Evolutionary conservation across 345 rosid species (phyloP).

Genomic region (Salix udensis): DNA sequence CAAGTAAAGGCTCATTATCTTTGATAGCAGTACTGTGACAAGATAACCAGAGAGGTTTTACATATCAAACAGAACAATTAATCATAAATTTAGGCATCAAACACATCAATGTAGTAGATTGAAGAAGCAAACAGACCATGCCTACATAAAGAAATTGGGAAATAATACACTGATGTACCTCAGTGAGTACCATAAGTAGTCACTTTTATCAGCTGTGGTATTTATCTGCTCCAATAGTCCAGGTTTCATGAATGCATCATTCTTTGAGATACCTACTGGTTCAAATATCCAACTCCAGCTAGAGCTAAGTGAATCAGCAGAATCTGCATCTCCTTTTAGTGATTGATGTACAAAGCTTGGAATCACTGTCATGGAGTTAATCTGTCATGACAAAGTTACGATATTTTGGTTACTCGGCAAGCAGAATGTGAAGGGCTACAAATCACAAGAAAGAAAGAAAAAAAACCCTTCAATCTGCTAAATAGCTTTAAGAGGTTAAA

Average conservation of each 20-base stretch:
- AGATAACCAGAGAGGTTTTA: not conserved
- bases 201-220: constrained; percentile 81
- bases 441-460: not conserved
- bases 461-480: not conserved
- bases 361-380: constrained; percentile 57
- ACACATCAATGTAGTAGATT: not conserved
- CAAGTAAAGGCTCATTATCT: constrained; percentile 53
- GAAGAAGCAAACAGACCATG: not conserved
- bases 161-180: constrained; percentile 40
- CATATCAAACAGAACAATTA: not conserved
- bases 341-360: constrained; percentile 49
- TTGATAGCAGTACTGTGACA: constrained; percentile 44
- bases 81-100: not conserved
- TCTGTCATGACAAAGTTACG: constrained; percentile 36
- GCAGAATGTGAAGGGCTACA: not conserved
- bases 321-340: constrained; percentile 37
- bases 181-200: constrained; percentile 87
- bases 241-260: constrained; percentile 48
- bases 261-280: constrained; percentile 78
- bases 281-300: constrained; percentile 77
- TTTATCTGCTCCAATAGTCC: constrained; percentile 86
- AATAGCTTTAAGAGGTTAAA: not conserved
- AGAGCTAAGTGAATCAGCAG: constrained; percentile 44
- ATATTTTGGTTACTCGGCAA: constrained; percentile 3
- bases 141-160: not conserved